phyloP scores from a whole-genome alignment of 495 filamentous ascomycete species.

The Daldinia vernicosa region DNA sequence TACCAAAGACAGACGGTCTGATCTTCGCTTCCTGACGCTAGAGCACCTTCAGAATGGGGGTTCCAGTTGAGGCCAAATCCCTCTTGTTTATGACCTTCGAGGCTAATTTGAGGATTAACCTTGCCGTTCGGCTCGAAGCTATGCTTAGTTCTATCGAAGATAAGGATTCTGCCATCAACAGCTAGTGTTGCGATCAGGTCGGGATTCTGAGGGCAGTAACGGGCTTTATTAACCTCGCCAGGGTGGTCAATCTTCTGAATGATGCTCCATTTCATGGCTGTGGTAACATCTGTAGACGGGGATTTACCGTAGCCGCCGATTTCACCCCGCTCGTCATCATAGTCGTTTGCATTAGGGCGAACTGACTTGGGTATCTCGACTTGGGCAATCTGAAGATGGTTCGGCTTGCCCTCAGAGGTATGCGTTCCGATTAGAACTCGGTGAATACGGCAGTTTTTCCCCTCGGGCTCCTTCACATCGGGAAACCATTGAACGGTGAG shows the following conservation, averaged over 20 bases:
- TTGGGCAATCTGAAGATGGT: conserved; percentile 94
- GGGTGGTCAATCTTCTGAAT: conserved; percentile 96
- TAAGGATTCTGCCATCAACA: conserved; percentile 83
- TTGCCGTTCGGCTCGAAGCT: conserved; percentile 72
- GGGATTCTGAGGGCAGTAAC: conserved; percentile 97
- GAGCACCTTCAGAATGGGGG: conserved; percentile 79
- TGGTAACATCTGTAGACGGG: conserved; percentile 52
- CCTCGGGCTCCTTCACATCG: conserved; percentile 85
- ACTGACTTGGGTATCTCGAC: conserved; percentile 87
- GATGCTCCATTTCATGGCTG: conserved; percentile 83
- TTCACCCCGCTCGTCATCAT: conserved; percentile 90
- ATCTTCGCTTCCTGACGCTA: conserved; percentile 91
- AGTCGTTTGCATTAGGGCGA: conserved; percentile 76
- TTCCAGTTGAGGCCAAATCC: conserved; percentile 97
- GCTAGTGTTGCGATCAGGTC: conserved; percentile 96
- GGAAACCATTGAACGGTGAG: conserved; percentile 98
- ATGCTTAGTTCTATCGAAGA: conserved; percentile 97
- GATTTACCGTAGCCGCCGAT: conserved; percentile 92
- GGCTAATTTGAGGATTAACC: conserved; percentile 82
- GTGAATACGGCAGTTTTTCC: conserved; percentile 88
- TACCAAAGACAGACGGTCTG: conserved; percentile 91
- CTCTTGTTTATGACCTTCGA: conserved; percentile 85
- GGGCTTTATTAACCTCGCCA: conserved; percentile 97
- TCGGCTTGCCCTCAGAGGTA: conserved; percentile 84
- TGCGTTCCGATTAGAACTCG: conserved; percentile 94